Evolutionary conservation across 1,139 yeast species (phyloP), one percentile per base, ranked within the genome.

Genomic region (Insectozyma bohioensis): DNA sequence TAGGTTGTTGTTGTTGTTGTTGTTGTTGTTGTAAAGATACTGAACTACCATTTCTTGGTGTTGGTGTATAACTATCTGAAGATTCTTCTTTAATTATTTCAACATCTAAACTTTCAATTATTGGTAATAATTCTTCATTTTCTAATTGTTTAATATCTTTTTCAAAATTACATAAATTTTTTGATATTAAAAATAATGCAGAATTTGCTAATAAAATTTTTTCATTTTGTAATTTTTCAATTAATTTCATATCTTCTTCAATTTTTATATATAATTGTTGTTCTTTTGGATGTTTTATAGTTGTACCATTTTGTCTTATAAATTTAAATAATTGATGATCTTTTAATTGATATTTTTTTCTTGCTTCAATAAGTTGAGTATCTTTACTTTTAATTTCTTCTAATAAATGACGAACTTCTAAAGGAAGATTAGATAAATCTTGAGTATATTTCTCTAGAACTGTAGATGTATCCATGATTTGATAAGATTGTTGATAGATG

Each of bases 261-360:
- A 92, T 83, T 48, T 82, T 82, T 24, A 75, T 69, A 47, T 75
- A 74, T 8, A 85, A 53, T 42, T 75, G 82, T 27, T 67, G 77
- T 51, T 92, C 98, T 46, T 87, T 85, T 2, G 97, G 95, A 54
- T 85, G 85, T 44, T 80, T 85, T 2, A 82, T 73, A 28, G 84
- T 59, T 0, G 95, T 82, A 0, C 97, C 97, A 59, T 87, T 80
- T 31, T 87, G 81, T 45, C 83, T 76, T 39, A 88, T 85, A 54
- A 79, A 82, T 55, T 87, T 88, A 53, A 86, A 95, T 35, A 92
- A 64, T 47, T 81, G 86, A 13, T 75, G 67, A 52, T 92, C 98
- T 41, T 85, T 75, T 37, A 78, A 78, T 48, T 76, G 80, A 43
- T 80, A 76, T 47, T 84, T 75, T 54, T 76, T 78, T 41, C 86